phyloP scores from a whole-genome alignment of 192 early-diverging fungal species.

The Dispira simplex region DNA sequence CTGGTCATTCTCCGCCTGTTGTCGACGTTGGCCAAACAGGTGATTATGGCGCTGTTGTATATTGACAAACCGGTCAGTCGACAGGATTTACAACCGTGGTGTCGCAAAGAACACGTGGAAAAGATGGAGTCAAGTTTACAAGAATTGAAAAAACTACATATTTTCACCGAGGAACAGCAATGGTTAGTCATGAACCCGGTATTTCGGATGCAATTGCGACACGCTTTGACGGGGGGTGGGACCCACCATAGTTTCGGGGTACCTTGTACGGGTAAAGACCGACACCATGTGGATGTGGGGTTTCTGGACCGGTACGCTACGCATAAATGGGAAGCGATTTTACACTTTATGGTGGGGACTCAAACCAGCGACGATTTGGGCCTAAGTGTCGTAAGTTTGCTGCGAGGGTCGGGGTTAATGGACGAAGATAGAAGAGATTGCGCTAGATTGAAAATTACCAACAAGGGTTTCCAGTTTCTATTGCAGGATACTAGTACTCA shows the following conservation, averaged over 20 bases:
- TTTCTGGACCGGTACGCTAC: constrained; percentile 69
- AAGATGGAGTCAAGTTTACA: constrained; percentile 46
- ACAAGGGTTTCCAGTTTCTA: constrained; percentile 95
- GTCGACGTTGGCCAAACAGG: constrained; percentile 70
- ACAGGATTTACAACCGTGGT: constrained; percentile 52
- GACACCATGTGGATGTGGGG: constrained; percentile 43
- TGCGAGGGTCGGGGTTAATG: constrained; percentile 69
- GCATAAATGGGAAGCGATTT: constrained; percentile 60
- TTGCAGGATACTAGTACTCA: constrained; percentile 87
- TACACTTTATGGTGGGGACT: constrained; percentile 90
- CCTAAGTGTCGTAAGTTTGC: constrained; percentile 49
- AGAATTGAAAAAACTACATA: constrained; percentile 52
- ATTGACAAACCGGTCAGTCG: constrained; percentile 39
- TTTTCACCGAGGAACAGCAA: constrained; percentile 37
- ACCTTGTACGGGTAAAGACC: constrained; percentile 37
- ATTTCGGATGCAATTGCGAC: constrained; percentile 49
- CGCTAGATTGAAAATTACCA: constrained; percentile 59
- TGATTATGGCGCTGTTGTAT: constrained; percentile 82
- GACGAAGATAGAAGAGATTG: constrained; percentile 14
- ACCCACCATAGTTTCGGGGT: constrained; percentile 79
- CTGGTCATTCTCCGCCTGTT: constrained; percentile 83
- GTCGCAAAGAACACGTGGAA: constrained; percentile 22
- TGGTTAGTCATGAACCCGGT: constrained; percentile 42
- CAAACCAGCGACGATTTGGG: constrained; percentile 42
- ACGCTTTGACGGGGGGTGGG: constrained; percentile 64